Base-by-base conservation (phyloP, 257 asterid genomes). In the Rubia yunnanensis region DNA sequence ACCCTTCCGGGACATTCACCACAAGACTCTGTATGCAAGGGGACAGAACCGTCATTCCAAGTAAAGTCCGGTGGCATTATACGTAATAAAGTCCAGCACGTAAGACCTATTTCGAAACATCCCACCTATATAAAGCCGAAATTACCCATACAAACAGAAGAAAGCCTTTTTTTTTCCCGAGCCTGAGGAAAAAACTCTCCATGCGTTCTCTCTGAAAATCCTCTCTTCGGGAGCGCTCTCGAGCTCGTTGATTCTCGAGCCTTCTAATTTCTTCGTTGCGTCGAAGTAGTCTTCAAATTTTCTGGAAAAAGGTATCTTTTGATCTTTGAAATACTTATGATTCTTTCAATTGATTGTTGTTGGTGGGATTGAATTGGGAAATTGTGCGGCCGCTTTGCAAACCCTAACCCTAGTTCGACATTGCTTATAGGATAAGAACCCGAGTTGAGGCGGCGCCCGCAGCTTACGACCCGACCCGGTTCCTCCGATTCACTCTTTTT, bases 341-440 rank as follows among this genome's bases (percentile, higher is more conserved):
- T 35, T 22, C 18, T 18, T 9, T 24, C 18, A 4, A 28, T n/a
- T 13, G 2, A 22, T 1, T 48, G 68, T 52, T 62, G 17, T 11
- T 48, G 30, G 10, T 18, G 10, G 31, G 34, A 20, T 52, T 52
- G 9, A 23, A 20, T n/a, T 63, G 28, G 10, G 13, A 30, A 49
- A 23, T 31, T 1, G n/a, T 31, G 15, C 35, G 14, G 46, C 49
- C 55, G 70, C 32, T 17, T 50, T 53, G 63, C 57, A 64, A 75
- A 73, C 85, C 83, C 83, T 81, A 81, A 67, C 73, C 77, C 71
- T 73, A 70, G 35, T 54, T 20, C n/a, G n/a, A 50, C 72, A 41
- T 22, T 34, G 59, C 28, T 18, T 20, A 64, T 65, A 31, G 49
- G 73, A 66, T 10, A 49, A 20, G 28, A 36, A 11, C 14, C 10